A percentile compares a stretch with the other conserved stretches of the same genome.
phyloP scores from a whole-genome alignment of 2,329 filamentous ascomycete genomes.

The Alternaria arborescens region DNA sequence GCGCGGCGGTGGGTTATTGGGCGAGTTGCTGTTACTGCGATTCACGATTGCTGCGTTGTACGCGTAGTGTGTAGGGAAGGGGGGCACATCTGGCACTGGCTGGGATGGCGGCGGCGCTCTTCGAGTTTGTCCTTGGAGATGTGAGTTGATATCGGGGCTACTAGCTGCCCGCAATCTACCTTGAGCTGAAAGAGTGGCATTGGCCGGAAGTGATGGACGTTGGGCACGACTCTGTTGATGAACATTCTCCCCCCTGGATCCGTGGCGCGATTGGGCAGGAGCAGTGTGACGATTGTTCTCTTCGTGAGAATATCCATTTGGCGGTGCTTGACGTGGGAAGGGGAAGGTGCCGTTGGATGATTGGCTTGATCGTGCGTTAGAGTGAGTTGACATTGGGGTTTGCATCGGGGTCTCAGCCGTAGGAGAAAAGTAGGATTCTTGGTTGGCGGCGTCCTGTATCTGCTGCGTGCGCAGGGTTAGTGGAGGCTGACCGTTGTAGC shows the following conservation, averaged over 20 bases:
- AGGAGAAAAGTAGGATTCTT: conserved; percentile 95
- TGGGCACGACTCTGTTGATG: conserved; percentile 72
- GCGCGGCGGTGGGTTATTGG: conserved; percentile 74
- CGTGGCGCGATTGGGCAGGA: conserved; percentile 78
- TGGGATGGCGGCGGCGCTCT: conserved; percentile 52
- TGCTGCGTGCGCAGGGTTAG: conserved; percentile 76
- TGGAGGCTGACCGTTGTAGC: conserved; percentile 58
- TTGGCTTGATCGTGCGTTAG: conserved; percentile 72
- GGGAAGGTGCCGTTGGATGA: conserved; percentile 77
- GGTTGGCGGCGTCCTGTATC: conserved; percentile 69
- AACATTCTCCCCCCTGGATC: conserved; percentile 78
- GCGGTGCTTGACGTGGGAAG: conserved; percentile 78
- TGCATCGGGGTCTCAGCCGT: conserved; percentile 81
- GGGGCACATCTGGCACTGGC: conserved; percentile 56
- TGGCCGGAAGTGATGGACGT: conserved; percentile 80
- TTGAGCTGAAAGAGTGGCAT: conserved; percentile 58
- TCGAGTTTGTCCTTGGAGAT: conserved; percentile 65
- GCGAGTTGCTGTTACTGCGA: conserved; percentile 83
- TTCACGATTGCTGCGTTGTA: conserved; percentile 70
- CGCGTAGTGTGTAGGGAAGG: conserved; percentile 65
- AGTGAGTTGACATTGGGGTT: conserved; percentile 70
- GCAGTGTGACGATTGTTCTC: conserved; percentile 88
- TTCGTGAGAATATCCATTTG: conserved; percentile 73
- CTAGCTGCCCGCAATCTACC: conserved; percentile 87
- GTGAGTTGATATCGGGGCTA: conserved; percentile 85